Evolutionary conservation across 208 protist species (phyloP).

Genomic region (Trichomonas tenax): DNA sequence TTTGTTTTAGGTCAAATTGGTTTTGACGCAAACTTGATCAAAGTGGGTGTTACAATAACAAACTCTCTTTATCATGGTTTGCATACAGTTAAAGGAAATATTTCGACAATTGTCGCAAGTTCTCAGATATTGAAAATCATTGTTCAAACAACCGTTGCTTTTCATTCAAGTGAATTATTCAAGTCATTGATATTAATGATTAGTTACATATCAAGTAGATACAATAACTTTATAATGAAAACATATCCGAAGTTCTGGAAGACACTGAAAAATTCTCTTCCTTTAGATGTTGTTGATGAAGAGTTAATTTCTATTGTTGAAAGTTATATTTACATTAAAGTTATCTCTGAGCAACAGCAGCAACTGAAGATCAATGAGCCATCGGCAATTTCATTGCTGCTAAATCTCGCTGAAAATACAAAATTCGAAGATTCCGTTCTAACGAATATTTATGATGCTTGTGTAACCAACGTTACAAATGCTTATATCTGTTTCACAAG

Average conservation of each 20-base stretch:
- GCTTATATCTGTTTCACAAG: not conserved
- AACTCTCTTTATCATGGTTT: not conserved
- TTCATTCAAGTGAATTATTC: not conserved
- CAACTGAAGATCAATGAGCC: not conserved
- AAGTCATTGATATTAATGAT: not conserved
- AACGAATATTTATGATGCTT: not conserved
- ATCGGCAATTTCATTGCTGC: not conserved
- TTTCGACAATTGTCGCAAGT: not conserved
- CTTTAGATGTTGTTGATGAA: not conserved
- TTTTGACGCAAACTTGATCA: not conserved
- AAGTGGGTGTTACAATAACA: not conserved
- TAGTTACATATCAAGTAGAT: not conserved
- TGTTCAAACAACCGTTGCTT: not conserved
- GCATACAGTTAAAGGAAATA: not conserved
- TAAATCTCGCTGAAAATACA: not conserved
- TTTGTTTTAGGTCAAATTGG: not conserved
- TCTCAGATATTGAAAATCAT: not conserved
- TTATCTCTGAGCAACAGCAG: not conserved
- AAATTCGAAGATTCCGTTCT: not conserved
- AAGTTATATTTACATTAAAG: not conserved
- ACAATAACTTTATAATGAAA: not conserved
- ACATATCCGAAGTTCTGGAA: not conserved
- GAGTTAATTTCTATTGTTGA: not conserved
- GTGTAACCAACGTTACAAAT: not conserved
- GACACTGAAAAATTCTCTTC: not conserved